Evolutionary conservation across 345 rosid genomes (phyloP).

Genomic region (Hypericum perforatum): DNA sequence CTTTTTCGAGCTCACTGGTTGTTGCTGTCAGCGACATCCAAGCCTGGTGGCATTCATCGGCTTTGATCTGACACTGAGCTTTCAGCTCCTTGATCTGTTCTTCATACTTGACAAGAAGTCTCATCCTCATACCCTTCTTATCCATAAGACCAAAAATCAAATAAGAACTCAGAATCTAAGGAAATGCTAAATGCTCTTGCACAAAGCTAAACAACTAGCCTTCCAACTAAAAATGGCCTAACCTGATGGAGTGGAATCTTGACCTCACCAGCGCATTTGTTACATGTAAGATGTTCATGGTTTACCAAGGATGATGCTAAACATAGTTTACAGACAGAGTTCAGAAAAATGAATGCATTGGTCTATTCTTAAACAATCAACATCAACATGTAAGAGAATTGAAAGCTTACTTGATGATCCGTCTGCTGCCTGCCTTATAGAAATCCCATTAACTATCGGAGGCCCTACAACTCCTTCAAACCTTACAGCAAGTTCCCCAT

Average conservation of each 20-base stretch:
- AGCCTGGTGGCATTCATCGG: slow-evolving; percentile 20
- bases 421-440: slow-evolving; percentile 8
- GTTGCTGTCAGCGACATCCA: slow-evolving; percentile 20
- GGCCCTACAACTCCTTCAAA: slow-evolving; percentile 17
- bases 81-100: slow-evolving; percentile 14
- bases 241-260: slow-evolving; percentile 8
- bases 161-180: too few relatives aligned
- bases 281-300: slow-evolving; percentile 2
- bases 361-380: too few relatives aligned
- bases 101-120: slow-evolving; percentile 7
- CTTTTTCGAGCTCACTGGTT: slow-evolving; percentile 11
- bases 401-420: background rate
- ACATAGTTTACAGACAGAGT: too few relatives aligned
- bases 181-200: background rate
- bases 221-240: too few relatives aligned
- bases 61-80: slow-evolving; percentile 11
- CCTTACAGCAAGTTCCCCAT: slow-evolving; percentile 6
- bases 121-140: slow-evolving; percentile 6
- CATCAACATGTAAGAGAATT: too few relatives aligned
- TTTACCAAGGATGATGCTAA: slow-evolving; percentile 7
- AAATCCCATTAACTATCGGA: slow-evolving; percentile 15
- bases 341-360: too few relatives aligned
- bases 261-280: slow-evolving; percentile 9
- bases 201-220: background rate
- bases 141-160: background rate